Conservation (phyloP, 2,329 filamentous ascomycete genomes). For the Fusarium sp. region DNA sequence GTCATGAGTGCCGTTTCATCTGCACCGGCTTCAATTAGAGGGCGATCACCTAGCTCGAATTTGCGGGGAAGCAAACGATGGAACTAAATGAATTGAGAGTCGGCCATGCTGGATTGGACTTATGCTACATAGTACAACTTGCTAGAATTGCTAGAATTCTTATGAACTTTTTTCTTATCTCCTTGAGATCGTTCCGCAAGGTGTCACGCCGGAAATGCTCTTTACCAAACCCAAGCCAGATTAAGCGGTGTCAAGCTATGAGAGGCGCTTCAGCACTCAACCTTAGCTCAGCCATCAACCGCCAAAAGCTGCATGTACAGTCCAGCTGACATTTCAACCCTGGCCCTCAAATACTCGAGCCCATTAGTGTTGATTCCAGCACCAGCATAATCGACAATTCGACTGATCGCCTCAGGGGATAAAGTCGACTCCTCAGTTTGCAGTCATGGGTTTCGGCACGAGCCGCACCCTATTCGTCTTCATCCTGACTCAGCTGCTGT, state of each 20-base stretch:
- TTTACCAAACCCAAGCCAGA: not conserved
- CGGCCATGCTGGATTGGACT: not conserved
- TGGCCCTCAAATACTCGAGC: not conserved
- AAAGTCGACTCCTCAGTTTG: not conserved
- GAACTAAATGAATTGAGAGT: not conserved
- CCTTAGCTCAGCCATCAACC: not conserved
- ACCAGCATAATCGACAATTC: not conserved
- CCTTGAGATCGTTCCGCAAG: not conserved
- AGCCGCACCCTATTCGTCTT: not conserved
- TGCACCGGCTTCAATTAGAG: not conserved
- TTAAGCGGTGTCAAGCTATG: not conserved
- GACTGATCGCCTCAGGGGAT: not conserved
- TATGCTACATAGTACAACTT: too few relatives aligned
- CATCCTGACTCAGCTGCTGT: not conserved
- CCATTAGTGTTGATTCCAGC: not conserved
- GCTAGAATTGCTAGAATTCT: too few relatives aligned
- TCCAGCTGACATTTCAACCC: not conserved
- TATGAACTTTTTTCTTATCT: too few relatives aligned
- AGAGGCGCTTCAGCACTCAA: not conserved
- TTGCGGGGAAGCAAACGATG: not conserved
- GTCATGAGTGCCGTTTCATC: not conserved
- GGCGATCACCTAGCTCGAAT: not conserved
- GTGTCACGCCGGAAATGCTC: not conserved
- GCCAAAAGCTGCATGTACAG: not conserved
- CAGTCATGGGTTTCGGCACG: slow-evolving; percentile 5